phyloP scores from a whole-genome alignment of 192 early-diverging fungal genomes.

The Entomortierella parvispora region DNA sequence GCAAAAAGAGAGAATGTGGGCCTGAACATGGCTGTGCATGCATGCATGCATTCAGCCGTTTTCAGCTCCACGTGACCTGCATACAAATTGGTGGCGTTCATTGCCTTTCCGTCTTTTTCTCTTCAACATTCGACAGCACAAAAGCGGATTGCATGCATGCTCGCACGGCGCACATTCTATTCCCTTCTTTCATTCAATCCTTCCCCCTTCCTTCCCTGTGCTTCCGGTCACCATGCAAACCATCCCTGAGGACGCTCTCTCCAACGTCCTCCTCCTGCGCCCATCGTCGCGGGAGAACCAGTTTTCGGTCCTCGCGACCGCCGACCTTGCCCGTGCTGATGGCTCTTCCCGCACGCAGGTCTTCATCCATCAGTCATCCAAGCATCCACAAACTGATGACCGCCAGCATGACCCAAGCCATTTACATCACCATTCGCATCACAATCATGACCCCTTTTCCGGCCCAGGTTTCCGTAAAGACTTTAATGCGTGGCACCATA shows the following conservation, averaged over 20 bases:
- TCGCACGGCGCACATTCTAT: no score
- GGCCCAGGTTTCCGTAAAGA: no score
- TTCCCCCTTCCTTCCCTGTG: no score
- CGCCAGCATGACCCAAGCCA: neutral
- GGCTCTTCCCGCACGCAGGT: neutral
- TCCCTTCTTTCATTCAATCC: no score
- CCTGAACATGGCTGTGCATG: no score
- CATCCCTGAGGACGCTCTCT: conserved; percentile 1
- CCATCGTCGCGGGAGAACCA: conserved; percentile 20
- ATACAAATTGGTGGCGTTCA: neutral
- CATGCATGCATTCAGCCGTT: neutral
- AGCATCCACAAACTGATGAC: neutral
- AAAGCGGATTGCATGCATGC: neutral
- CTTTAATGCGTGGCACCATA: neutral
- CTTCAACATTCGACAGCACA: neutral
- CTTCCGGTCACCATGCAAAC: neutral
- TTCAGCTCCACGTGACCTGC: neutral
- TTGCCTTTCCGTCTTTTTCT: neutral
- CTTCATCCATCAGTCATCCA: conserved; percentile 16
- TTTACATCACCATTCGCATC: no score
- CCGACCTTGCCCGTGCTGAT: neutral
- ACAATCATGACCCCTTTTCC: no score
- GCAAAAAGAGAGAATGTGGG: neutral
- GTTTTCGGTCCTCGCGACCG: conserved; percentile 18
- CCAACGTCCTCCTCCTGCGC: neutral